Evolutionary conservation across 2,329 filamentous ascomycete genomes (phyloP).

Genomic region (Fusarium guadeloupense): DNA sequence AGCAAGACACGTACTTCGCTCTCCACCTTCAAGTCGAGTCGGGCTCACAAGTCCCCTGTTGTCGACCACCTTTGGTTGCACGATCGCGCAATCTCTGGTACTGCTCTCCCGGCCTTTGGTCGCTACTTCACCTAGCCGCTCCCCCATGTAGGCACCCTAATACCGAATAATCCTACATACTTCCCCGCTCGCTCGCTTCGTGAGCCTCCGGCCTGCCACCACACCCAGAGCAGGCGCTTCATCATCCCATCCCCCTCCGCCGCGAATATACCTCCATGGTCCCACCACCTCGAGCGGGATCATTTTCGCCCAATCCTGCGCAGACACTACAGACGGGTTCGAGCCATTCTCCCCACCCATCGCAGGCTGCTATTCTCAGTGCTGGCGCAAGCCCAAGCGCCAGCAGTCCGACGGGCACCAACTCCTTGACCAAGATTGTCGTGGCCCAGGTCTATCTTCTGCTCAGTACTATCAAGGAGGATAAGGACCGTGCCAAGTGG

Average conservation of each 20-base stretch:
- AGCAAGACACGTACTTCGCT: slow-evolving; percentile 42
- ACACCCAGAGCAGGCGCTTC: slow-evolving; percentile 50
- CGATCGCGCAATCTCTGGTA: slow-evolving; percentile 35
- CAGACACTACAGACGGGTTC: slow-evolving; percentile 66
- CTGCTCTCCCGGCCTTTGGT: slow-evolving; percentile 23
- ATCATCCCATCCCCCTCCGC: slow-evolving; percentile 44
- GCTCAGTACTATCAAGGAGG: slow-evolving; percentile 93
- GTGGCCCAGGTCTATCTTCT: slow-evolving; percentile 95
- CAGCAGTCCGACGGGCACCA: slow-evolving; percentile 69
- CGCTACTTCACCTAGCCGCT: slow-evolving; percentile 24
- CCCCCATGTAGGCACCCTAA: slow-evolving; percentile 50
- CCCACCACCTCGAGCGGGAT: slow-evolving; percentile 69
- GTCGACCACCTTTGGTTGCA: slow-evolving; percentile 25
- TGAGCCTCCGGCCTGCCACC: slow-evolving; percentile 49
- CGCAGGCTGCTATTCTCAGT: slow-evolving; percentile 65
- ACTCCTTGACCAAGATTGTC: slow-evolving; percentile 87
- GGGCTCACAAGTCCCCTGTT: slow-evolving; percentile 33
- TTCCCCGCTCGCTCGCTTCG: slow-evolving; percentile 41
- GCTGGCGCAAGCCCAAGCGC: slow-evolving; percentile 69
- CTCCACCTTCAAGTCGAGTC: slow-evolving; percentile 38
- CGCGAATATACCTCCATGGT: slow-evolving; percentile 61
- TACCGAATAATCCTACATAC: slow-evolving; percentile 39
- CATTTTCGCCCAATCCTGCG: slow-evolving; percentile 70
- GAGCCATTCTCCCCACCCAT: slow-evolving; percentile 65
- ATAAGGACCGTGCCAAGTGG: slow-evolving; percentile 90